A percentile compares a stretch with the other conserved stretches of the same genome.
phyloP scores from a whole-genome alignment of 2,329 filamentous ascomycete genomes.

The Fusarium mundagurra region DNA sequence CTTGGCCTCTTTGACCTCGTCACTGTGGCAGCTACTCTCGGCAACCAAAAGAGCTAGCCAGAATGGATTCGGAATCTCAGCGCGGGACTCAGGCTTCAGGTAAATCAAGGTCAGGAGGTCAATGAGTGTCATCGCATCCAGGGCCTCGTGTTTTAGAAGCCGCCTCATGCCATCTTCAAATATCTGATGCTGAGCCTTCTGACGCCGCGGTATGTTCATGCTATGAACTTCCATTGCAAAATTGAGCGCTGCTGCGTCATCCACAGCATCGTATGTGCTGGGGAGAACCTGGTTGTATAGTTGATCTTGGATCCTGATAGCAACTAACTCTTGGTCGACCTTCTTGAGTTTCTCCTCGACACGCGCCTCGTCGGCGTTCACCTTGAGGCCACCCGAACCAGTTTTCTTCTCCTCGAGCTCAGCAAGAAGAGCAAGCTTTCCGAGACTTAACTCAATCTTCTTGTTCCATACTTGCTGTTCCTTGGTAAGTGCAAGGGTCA shows the following conservation, averaged over 20 bases:
- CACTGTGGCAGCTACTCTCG: conserved; percentile 64
- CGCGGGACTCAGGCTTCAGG: conserved; percentile 56
- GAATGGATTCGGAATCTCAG: conserved; percentile 75
- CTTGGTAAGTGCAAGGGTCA: conserved; percentile 73
- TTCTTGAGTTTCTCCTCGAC: conserved; percentile 58
- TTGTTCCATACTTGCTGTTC: conserved; percentile 91
- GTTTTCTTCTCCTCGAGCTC: conserved; percentile 54
- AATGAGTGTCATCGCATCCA: conserved; percentile 73
- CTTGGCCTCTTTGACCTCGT: conserved; percentile 67
- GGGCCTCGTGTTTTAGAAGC: conserved; percentile 75
- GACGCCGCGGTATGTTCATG: conserved; percentile 63
- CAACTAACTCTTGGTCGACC: conserved; percentile 71
- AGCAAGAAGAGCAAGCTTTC: conserved; percentile 82
- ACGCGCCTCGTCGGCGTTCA: conserved; percentile 47
- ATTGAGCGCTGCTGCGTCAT: conserved; percentile 80
- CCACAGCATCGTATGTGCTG: conserved; percentile 76
- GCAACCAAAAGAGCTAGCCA: conserved; percentile 75
- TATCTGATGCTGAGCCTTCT: conserved; percentile 74
- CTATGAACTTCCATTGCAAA: conserved; percentile 77
- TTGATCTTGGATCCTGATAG: conserved; percentile 82
- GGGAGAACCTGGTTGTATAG: conserved; percentile 77
- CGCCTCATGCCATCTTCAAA: conserved; percentile 76
- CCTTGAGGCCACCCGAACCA: conserved; percentile 52
- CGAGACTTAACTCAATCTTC: conserved; percentile 89
- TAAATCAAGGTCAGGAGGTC: conserved; percentile 82